These are phyloP conservation scores for Tylopilus orsonianus DNA, from an alignment of 1,284 basidiomycete genomes.

Conservation along the genomic window DNA sequence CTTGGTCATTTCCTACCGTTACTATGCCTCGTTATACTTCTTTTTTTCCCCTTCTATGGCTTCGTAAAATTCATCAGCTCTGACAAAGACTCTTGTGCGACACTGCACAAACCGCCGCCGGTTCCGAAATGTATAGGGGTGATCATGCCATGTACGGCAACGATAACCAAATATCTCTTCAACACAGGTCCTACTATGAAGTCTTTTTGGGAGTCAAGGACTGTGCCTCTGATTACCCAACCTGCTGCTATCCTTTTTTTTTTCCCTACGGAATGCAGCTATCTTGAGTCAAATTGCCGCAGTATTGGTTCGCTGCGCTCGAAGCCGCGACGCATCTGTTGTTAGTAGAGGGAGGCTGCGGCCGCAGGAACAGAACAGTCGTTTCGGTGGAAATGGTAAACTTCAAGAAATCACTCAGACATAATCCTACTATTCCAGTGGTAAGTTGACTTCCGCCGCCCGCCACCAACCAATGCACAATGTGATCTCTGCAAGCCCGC, in stretches of 20 bases:
- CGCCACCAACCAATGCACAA: not conserved
- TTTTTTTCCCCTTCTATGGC: too few species aligned
- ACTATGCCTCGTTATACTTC: too few species aligned
- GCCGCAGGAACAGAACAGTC: not conserved
- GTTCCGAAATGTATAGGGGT: conserved; percentile 16
- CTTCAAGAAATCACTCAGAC: not conserved
- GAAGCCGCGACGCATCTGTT: conserved; percentile 5
- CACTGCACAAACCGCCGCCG: not conserved
- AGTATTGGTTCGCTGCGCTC: conserved; percentile 4
- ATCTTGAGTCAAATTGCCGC: conserved; percentile 7
- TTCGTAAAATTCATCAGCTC: not conserved
- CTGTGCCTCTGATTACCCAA: not conserved
- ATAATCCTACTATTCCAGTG: not conserved
- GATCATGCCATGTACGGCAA: conserved; percentile 16
- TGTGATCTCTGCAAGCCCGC: not conserved
- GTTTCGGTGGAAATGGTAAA: not conserved
- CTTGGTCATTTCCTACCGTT: not conserved
- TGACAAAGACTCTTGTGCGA: not conserved
- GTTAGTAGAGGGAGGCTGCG: not conserved
- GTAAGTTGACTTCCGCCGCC: conserved; percentile 4
- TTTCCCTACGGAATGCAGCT: not conserved
- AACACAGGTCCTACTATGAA: not conserved
- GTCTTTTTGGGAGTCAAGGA: not conserved
- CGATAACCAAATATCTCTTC: conserved; percentile 3
- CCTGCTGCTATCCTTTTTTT: not conserved